Evolutionary conservation across 768 basidiomycete species (phyloP).

Genomic region (Serpula lacrymans): DNA sequence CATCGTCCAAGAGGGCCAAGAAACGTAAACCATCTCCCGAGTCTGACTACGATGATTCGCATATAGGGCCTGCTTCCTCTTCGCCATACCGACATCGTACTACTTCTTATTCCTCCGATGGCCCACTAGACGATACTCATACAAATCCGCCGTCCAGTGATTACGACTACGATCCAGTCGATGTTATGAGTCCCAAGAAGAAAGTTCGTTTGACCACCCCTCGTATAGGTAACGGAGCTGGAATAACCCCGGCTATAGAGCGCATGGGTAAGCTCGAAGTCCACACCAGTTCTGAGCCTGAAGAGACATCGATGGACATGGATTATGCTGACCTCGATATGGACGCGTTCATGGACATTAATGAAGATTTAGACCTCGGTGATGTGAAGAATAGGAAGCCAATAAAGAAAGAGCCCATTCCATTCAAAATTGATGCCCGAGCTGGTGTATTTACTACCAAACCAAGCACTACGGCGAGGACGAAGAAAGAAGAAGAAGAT

Average conservation of each 20-base stretch:
- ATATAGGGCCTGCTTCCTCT: slow-evolving; percentile 17
- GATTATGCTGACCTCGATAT: slow-evolving; percentile 56
- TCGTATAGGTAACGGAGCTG: slow-evolving; percentile 37
- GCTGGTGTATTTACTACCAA: too few relatives aligned
- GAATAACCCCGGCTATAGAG: slow-evolving; percentile 53
- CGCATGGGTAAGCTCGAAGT: slow-evolving; percentile 59
- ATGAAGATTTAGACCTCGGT: too few relatives aligned
- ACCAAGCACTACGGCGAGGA: slow-evolving; percentile 6
- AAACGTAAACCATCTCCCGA: slow-evolving; percentile 68
- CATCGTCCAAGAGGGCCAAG: slow-evolving; percentile 34
- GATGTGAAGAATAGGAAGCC: slow-evolving; percentile 40
- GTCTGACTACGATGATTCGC: slow-evolving; percentile 37
- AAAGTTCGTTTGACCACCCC: slow-evolving; percentile 44
- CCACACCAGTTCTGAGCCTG: slow-evolving; percentile 45
- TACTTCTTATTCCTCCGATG: slow-evolving; percentile 36
- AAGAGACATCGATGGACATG: slow-evolving; percentile 37
- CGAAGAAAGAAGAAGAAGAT: slow-evolving; percentile 44
- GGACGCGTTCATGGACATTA: slow-evolving; percentile 54
- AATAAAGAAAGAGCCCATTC: slow-evolving; percentile 15
- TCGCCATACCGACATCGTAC: slow-evolving; percentile 36
- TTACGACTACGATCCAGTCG: slow-evolving; percentile 45
- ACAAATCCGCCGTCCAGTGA: slow-evolving; percentile 39
- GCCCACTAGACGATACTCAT: slow-evolving; percentile 18
- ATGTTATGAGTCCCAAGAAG: slow-evolving; percentile 66
- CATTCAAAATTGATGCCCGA: slow-evolving; percentile 11